phyloP scores from a whole-genome alignment of 352 stramenopile species.

The Phytopythium delawarense region DNA sequence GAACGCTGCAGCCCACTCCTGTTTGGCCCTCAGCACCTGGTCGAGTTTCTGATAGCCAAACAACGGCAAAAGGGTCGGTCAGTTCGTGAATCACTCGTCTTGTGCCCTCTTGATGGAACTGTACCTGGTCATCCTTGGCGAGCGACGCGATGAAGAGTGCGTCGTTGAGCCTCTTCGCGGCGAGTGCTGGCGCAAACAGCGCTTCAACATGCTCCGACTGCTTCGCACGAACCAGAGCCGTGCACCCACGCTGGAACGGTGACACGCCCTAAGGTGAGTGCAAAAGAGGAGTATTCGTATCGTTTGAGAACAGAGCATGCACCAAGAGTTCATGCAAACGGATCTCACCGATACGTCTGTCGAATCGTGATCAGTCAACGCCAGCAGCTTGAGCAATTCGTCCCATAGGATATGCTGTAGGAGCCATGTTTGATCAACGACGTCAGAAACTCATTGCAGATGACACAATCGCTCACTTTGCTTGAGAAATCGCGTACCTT shows the following conservation, averaged over 20 bases:
- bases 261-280: conserved; percentile 38
- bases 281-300: no score
- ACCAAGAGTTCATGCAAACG: neutral
- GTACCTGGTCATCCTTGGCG: conserved; percentile 40
- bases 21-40: conserved; percentile 19
- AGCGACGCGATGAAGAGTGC: conserved; percentile 50
- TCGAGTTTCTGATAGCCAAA: conserved; percentile 12
- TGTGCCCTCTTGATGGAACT: neutral
- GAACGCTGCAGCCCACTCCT: conserved; percentile 23
- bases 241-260: conserved; percentile 51
- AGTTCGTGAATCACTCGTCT: neutral
- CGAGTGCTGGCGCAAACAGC: conserved; percentile 18
- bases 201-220: conserved; percentile 18
- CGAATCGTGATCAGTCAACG: conserved; percentile 23
- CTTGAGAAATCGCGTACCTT: conserved; percentile 21
- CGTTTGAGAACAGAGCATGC: neutral
- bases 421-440: neutral
- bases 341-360: conserved; percentile 33
- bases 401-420: conserved; percentile 35
- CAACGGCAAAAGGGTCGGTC: neutral
- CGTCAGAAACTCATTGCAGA: neutral
- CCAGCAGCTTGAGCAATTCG: conserved; percentile 31
- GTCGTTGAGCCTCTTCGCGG: conserved; percentile 27
- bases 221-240: conserved; percentile 31
- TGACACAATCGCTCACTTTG: no score